phyloP scores from a whole-genome alignment of 2,329 filamentous ascomycete genomes.

The Fonsecaea monophora region DNA sequence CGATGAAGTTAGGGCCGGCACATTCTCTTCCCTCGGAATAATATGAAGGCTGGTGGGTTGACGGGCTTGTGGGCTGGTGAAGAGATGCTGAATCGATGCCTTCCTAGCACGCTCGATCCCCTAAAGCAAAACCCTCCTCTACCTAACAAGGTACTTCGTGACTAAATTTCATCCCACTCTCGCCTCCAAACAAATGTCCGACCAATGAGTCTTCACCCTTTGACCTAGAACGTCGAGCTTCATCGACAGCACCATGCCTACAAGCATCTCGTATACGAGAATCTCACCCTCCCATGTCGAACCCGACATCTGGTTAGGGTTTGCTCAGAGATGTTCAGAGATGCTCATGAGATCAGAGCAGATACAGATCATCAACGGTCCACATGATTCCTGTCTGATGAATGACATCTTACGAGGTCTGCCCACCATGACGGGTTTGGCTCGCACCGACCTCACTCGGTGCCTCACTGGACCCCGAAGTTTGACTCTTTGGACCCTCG shows the following conservation, averaged over 20 bases:
- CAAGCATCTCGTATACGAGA: too few species aligned
- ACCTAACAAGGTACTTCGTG: background rate
- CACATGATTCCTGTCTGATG: conserved; percentile 1
- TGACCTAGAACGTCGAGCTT: background rate
- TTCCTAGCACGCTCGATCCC: background rate
- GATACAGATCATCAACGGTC: background rate
- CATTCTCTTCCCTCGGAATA: background rate
- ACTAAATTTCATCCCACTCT: background rate
- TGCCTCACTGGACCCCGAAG: background rate
- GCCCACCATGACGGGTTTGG: conserved; percentile 7
- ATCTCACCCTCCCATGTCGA: background rate
- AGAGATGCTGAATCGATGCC: background rate
- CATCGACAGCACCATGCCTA: background rate
- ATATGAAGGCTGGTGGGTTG: background rate
- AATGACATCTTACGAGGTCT: background rate
- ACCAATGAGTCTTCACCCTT: background rate
- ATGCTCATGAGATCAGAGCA: conserved; percentile 1
- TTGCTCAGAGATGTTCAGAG: background rate
- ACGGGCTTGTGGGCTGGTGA: background rate
- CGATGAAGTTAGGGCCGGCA: background rate
- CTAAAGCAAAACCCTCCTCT: background rate
- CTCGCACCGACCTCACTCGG: background rate
- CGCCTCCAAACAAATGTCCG: background rate
- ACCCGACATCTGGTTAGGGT: background rate
- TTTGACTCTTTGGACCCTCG: background rate